These are phyloP conservation scores for Saccharomycopsis fibuligera DNA, from an alignment of 805 yeast species.

Conservation along the genomic window DNA sequence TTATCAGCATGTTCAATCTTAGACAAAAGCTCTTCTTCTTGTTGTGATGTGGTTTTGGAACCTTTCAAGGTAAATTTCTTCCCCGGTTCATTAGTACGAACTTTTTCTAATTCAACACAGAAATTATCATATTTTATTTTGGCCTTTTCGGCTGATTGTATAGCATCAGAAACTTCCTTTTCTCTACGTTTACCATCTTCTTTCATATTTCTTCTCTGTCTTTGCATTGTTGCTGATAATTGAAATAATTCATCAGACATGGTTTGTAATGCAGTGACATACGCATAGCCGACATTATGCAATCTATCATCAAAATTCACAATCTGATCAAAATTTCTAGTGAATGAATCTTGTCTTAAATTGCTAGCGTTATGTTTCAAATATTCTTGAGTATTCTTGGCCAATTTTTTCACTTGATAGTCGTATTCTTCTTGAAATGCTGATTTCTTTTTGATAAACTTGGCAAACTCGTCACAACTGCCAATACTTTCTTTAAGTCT, in stretches of 20 bases:
- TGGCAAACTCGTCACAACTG: conserved; percentile 80
- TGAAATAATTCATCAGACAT: conserved; percentile 83
- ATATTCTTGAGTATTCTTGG: conserved; percentile 45
- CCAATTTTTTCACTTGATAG: conserved; percentile 65
- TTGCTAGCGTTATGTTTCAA: conserved; percentile 38
- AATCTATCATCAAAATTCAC: conserved; percentile 74
- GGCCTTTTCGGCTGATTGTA: conserved; percentile 81
- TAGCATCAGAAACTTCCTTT: conserved; percentile 78
- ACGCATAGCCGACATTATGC: conserved; percentile 64
- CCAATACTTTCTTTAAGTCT: conserved; percentile 73
- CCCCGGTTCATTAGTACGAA: conserved; percentile 74
- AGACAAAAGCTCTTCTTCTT: conserved; percentile 77
- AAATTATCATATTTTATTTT: conserved; percentile 67
- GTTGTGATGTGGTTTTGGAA: conserved; percentile 68
- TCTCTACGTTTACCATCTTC: conserved; percentile 80
- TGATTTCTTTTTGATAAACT: conserved; percentile 72
- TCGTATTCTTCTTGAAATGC: conserved; percentile 73
- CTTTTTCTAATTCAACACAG: conserved; percentile 81
- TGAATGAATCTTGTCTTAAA: conserved; percentile 60
- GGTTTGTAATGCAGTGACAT: conserved; percentile 68
- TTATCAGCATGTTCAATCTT: conserved; percentile 81
- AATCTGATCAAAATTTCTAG: conserved; percentile 57
- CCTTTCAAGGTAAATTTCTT: conserved; percentile 77
- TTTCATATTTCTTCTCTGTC: conserved; percentile 68
- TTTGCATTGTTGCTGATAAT: conserved; percentile 60